Evolutionary conservation across 2,329 filamentous ascomycete species (phyloP).

Genomic region (Fusarium camptoceras): DNA sequence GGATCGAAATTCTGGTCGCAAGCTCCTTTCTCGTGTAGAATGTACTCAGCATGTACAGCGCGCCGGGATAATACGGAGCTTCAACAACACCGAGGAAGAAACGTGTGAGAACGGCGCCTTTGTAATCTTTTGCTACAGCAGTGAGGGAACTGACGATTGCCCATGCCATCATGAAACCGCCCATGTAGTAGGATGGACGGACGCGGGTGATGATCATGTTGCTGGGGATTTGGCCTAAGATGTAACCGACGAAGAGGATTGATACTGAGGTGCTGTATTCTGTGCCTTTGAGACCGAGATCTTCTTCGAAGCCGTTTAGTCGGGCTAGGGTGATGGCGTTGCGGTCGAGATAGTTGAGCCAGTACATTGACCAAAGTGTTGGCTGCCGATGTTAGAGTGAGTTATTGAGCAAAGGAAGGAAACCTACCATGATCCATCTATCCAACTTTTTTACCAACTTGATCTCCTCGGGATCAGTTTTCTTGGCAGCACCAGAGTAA

Average conservation of each 20-base stretch:
- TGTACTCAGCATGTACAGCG: constrained; percentile 58
- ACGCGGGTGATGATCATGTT: constrained; percentile 58
- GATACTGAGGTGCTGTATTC: constrained; percentile 52
- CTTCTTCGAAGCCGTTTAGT: constrained; percentile 65
- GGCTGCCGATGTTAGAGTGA: constrained; percentile 41
- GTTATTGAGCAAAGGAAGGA: too few relatives aligned
- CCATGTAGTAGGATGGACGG: constrained; percentile 59
- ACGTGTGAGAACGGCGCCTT: constrained; percentile 55
- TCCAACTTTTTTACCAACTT: constrained; percentile 37
- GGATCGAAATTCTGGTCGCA: constrained; percentile 56
- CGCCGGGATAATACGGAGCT: constrained; percentile 55
- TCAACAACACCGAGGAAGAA: constrained; percentile 58
- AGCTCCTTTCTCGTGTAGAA: constrained; percentile 66
- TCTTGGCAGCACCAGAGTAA: constrained; percentile 37
- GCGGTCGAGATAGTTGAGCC: constrained; percentile 58
- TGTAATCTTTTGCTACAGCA: constrained; percentile 55
- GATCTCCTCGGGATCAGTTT: constrained; percentile 40
- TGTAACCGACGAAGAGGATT: constrained; percentile 54
- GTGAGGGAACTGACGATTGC: constrained; percentile 57
- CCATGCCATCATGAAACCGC: constrained; percentile 53
- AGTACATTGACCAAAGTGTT: constrained; percentile 57
- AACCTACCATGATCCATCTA: constrained; percentile 35
- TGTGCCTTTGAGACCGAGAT: constrained; percentile 59
- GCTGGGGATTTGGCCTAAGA: constrained; percentile 52
- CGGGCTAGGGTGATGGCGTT: constrained; percentile 69